phyloP scores from a whole-genome alignment of 108 stramenopile species.

The Skeletonema costatum region DNA sequence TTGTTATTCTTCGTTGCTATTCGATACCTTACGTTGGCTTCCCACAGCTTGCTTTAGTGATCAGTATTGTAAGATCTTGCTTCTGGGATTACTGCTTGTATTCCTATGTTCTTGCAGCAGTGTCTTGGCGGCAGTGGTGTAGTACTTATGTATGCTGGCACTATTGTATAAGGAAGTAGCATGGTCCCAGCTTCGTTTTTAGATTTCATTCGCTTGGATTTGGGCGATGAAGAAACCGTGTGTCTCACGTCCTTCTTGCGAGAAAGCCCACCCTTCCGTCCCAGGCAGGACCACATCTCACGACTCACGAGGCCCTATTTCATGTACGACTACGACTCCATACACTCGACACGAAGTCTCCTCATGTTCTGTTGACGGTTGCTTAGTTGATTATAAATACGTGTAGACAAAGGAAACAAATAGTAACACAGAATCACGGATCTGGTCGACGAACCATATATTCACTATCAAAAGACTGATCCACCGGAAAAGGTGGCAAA shows the following conservation, averaged over 20 bases:
- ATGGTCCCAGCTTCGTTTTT: no score
- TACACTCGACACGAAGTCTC: no score
- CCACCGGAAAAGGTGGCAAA: constrained; percentile 29
- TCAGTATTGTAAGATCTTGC: neutral
- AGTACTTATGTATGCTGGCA: no score
- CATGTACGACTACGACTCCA: no score
- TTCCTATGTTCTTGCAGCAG: no score
- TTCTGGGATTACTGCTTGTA: neutral
- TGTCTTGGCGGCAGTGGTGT: no score
- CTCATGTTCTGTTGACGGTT: neutral
- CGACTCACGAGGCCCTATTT: no score
- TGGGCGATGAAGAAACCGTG: neutral
- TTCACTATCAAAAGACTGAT: constrained; percentile 17
- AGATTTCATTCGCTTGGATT: no score
- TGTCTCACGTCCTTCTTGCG: neutral
- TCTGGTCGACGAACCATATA: neutral
- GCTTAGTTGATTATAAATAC: neutral
- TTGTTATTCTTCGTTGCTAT: neutral
- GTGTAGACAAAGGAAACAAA: neutral
- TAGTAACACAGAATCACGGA: neutral
- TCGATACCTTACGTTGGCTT: neutral
- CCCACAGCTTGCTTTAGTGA: neutral
- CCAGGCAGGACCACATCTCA: no score
- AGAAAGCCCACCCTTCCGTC: no score
- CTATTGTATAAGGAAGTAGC: no score